These are phyloP conservation scores for Plantago coronopus DNA, from an alignment of 305 asterid species.

Conservation along the genomic window DNA sequence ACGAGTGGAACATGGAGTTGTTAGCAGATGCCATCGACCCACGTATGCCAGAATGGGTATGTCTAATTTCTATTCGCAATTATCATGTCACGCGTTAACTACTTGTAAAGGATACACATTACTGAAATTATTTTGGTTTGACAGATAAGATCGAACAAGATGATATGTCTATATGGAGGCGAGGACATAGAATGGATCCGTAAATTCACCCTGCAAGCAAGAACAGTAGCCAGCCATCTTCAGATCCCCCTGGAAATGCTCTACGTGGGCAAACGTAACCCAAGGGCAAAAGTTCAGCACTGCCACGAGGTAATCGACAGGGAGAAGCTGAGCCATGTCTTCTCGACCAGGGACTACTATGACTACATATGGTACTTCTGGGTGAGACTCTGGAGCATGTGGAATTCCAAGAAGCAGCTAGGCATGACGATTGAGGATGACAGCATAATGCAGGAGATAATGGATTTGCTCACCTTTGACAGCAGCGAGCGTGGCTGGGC, in stretches of 20 bases:
- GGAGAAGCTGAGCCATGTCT: slow-evolving; percentile 61
- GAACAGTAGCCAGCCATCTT: slow-evolving; percentile 39
- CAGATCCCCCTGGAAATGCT: slow-evolving; percentile 66
- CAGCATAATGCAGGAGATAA: slow-evolving; percentile 58
- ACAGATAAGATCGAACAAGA: slow-evolving; percentile 48
- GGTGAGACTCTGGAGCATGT: slow-evolving; percentile 88
- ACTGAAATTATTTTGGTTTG: not conserved
- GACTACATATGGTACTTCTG: slow-evolving; percentile 78
- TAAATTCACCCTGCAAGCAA: slow-evolving; percentile 43
- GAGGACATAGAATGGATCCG: slow-evolving; percentile 85
- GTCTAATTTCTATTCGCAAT: not conserved
- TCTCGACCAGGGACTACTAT: slow-evolving; percentile 37
- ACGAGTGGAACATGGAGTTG: slow-evolving; percentile 56
- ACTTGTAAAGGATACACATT: no score
- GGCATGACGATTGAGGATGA: slow-evolving; percentile 57
- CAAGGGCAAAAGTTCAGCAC: slow-evolving; percentile 53
- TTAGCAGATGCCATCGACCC: slow-evolving; percentile 61
- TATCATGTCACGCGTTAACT: no score
- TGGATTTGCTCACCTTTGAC: slow-evolving; percentile 55
- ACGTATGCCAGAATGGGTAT: slow-evolving; percentile 52
- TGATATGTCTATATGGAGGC: slow-evolving; percentile 82
- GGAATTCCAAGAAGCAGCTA: slow-evolving; percentile 75
- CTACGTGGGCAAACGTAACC: slow-evolving; percentile 74
- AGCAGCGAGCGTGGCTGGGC: slow-evolving; percentile 91
- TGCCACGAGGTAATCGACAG: slow-evolving; percentile 49